Conservation (phyloP, 2,329 filamentous ascomycete genomes). For the Onygenales sp. region DNA sequence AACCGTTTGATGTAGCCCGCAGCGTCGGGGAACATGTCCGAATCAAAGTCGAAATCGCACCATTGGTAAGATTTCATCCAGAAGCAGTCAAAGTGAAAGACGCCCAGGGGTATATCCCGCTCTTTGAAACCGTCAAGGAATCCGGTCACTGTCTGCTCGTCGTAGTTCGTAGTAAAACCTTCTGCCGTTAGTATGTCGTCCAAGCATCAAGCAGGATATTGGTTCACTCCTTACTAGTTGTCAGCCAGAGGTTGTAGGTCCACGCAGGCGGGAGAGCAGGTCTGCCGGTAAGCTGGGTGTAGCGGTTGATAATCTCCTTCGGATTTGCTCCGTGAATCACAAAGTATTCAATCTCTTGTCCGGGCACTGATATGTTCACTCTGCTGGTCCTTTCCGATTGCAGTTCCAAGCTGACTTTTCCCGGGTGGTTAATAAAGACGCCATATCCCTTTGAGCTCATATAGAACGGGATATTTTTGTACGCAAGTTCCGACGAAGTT, state of each 20-base stretch:
- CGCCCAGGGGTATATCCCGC: conserved; percentile 50
- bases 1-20: conserved; percentile 50
- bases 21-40: conserved; percentile 53
- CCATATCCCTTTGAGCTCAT: conserved; percentile 53
- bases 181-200: no score
- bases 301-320: conserved; percentile 56
- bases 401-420: conserved; percentile 57
- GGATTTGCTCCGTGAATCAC: conserved; percentile 59
- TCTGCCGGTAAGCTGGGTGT: conserved; percentile 54
- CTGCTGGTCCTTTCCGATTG: conserved; percentile 57
- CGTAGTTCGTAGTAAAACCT: conserved; percentile 59
- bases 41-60: conserved; percentile 59
- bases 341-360: conserved; percentile 59
- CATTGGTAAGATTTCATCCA: conserved; percentile 59
- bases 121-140: conserved; percentile 55
- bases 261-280: conserved; percentile 54
- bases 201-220: no score
- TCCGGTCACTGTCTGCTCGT: conserved; percentile 50
- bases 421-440: conserved; percentile 58
- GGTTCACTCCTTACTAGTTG: conserved; percentile 32
- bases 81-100: conserved; percentile 62
- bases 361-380: conserved; percentile 55
- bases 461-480: conserved; percentile 13
- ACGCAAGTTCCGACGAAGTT: conserved; percentile 11
- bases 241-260: conserved; percentile 65